These are phyloP conservation scores for Vitellaria paradoxa DNA, from an alignment of 179 eudicot species.

Conservation along the genomic window DNA sequence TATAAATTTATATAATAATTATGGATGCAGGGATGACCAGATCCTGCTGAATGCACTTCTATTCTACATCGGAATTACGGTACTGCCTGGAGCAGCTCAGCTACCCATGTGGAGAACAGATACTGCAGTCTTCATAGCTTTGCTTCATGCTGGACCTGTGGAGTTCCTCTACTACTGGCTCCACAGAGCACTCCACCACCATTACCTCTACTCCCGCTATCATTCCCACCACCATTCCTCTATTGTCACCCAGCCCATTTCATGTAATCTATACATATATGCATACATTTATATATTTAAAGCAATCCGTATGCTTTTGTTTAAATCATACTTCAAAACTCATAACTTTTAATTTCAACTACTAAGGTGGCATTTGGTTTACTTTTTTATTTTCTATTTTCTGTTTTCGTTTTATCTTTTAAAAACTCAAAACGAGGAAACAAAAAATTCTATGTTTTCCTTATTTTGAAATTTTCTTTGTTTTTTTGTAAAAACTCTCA, in stretches of 20 bases:
- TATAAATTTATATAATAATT: no score
- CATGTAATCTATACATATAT: slow-evolving; percentile 26
- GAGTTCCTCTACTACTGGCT: slow-evolving; percentile 56
- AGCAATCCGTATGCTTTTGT: no score
- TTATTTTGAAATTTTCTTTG: no score
- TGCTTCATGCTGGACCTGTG: slow-evolving; percentile 46
- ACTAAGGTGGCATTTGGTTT: no score
- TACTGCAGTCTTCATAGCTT: slow-evolving; percentile 28
- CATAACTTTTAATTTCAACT: no score
- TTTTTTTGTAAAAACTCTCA: no score
- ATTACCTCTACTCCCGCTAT: slow-evolving; percentile 51
- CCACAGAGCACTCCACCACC: slow-evolving; percentile 51
- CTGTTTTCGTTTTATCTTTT: no score
- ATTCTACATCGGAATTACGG: slow-evolving; percentile 17
- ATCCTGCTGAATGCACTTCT: slow-evolving; percentile 30
- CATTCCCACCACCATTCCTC: slow-evolving; percentile 63
- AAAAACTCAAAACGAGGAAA: no score
- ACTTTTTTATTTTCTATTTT: no score
- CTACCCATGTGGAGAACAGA: slow-evolving; percentile 41
- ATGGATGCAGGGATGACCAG: slow-evolving; percentile 42
- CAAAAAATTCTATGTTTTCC: no score
- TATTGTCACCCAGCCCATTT: slow-evolving; percentile 55
- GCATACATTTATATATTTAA: no score
- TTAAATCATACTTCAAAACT: no score
- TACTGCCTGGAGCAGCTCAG: slow-evolving; percentile 17